Evolutionary conservation across 1,139 yeast species (phyloP), one percentile per base, ranked within the genome.

Genomic region (Saccharomyces hybrid): DNA sequence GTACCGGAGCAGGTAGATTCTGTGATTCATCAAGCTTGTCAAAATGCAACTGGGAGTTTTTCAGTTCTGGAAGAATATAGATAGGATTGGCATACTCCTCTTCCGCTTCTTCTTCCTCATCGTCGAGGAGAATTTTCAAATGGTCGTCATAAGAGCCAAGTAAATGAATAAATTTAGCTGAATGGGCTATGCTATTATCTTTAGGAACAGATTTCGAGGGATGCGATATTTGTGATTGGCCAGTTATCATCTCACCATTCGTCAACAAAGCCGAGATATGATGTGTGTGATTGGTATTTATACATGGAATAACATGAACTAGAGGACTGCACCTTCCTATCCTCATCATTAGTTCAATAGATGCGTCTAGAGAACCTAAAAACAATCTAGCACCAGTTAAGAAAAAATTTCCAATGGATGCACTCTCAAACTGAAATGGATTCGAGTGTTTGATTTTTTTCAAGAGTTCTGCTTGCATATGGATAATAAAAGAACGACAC

Each of bases 141-240:
- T 48, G 23, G 5, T 16, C 44, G 32, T 44, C 32, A 20, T 47
- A 47, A 14, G 51, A 25, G 1, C 47, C 47, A 11, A 46, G 47
- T 14, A 51, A 16, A 16, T 29, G 27, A n/a, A 46, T 29, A 6
- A 42, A 46, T 14, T 51, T 47, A 42, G 47, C 31, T 4, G 41
- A 31, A 23, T 31, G 38, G 2, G 27, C 44, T 14, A 46, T 46
- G 38, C 27, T 44, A 13, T 28, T 8, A 7, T 42, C 34, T 44
- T 53, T 46, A 26, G 53, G 59, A 23, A 57, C 56, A 38, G 59
- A 59, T 47, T 53, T 57, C 20, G 64, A 70, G 2, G 97, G 97
- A 69, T 91, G 98, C 0, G 96, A 89, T 7, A 91, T 91, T 64
- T 90, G 96, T 3, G 95, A 85, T 68, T 91, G 98, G n/a, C 98